A percentile compares a stretch with the other conserved stretches of the same genome.
Conservation (phyloP, 192 early-diverging fungal genomes). For the Dissophora globulifera region DNA sequence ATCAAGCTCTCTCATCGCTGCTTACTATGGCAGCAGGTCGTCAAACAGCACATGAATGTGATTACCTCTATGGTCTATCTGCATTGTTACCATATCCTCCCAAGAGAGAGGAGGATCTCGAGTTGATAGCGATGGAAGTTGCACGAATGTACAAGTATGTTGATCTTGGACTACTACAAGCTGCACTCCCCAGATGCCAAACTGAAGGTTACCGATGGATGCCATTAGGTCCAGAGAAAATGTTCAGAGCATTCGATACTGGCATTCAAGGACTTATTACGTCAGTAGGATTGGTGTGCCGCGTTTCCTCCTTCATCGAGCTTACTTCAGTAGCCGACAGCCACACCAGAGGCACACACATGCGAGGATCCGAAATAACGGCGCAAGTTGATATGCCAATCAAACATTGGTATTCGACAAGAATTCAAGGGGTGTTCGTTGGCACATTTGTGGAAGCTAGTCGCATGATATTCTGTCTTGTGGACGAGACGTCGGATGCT, state of each 20-base stretch:
- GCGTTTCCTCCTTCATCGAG: conserved; percentile 8
- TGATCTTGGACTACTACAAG: conserved; percentile 3
- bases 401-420: conserved; percentile 17
- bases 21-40: conserved; percentile 2
- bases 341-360: not conserved
- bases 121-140: conserved; percentile 13
- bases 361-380: not conserved
- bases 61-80: conserved; percentile 18
- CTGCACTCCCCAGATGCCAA: conserved; percentile 9
- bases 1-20: not conserved
- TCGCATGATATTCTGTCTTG: conserved; percentile 15
- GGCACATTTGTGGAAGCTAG: conserved; percentile 5
- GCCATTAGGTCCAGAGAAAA: not conserved
- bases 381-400: not conserved
- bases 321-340: conserved; percentile 4
- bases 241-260: not conserved
- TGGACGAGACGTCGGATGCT: not conserved
- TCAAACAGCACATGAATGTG: conserved; percentile 9
- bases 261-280: conserved; percentile 1
- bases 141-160: not conserved
- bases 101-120: conserved; percentile 1
- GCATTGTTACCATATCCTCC: conserved; percentile 5
- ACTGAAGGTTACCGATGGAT: conserved; percentile 14
- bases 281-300: not conserved
- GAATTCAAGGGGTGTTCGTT: conserved; percentile 1